Evolutionary conservation across 2,329 filamentous ascomycete genomes (phyloP).

Genomic region (Grosmannia huntii): DNA sequence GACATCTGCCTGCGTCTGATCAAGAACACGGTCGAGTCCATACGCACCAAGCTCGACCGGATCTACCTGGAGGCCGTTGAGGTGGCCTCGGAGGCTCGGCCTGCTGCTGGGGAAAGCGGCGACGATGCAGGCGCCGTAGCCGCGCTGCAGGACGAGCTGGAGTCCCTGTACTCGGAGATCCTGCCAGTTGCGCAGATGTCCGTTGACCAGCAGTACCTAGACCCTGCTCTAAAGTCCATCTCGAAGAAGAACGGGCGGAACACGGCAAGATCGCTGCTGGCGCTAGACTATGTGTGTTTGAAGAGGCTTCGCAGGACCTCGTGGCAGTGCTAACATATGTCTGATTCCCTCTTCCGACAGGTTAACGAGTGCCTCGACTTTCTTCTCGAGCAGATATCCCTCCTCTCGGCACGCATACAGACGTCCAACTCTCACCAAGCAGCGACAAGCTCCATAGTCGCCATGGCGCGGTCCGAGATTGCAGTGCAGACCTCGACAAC

Average conservation of each 20-base stretch:
- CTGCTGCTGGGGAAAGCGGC: conserved; percentile 15
- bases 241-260: conserved; percentile 30
- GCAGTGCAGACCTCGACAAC: conserved; percentile 14
- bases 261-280: conserved; percentile 30
- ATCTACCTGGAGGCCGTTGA: conserved; percentile 37
- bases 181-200: conserved; percentile 59
- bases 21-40: conserved; percentile 41
- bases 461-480: conserved; percentile 32
- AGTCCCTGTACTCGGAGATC: conserved; percentile 58
- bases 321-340: conserved; percentile 13
- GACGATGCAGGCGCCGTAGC: conserved; percentile 26
- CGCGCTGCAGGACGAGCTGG: conserved; percentile 49
- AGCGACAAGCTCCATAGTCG: conserved; percentile 25
- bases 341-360: conserved; percentile 18
- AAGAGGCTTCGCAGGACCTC: neutral
- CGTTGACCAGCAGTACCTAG: conserved; percentile 52
- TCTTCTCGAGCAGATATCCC: conserved; percentile 32
- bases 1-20: conserved; percentile 46
- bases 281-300: conserved; percentile 36
- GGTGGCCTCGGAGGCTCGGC: conserved; percentile 10
- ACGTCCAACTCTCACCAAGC: conserved; percentile 33
- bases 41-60: conserved; percentile 42
- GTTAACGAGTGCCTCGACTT: conserved; percentile 39
- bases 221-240: conserved; percentile 40
- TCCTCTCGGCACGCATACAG: conserved; percentile 28